A percentile compares a stretch with the other conserved stretches of the same genome.
Evolutionary conservation across 306 rosid species (phyloP).

Genomic region (Prunus kanzakura): DNA sequence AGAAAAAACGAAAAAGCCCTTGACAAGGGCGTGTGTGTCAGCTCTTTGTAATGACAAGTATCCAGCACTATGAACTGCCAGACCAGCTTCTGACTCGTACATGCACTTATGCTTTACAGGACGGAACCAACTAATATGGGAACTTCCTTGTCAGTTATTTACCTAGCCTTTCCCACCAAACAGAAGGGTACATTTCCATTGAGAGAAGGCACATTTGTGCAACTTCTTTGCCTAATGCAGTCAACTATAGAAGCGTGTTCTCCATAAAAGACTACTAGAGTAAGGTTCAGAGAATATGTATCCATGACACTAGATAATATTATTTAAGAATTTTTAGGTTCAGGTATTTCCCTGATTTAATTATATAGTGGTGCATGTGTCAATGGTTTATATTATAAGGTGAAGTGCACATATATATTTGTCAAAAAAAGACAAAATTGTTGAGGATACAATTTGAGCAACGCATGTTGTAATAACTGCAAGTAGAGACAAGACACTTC

Average conservation of each 20-base stretch:
- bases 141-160: neutral
- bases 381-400: neutral
- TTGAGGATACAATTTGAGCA: conserved; percentile 96
- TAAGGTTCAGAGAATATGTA: conserved; percentile 8
- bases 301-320: neutral
- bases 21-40: neutral
- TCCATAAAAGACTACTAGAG: neutral
- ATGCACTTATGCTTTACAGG: neutral
- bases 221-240: neutral
- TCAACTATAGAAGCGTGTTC: neutral
- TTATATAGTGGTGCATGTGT: neutral
- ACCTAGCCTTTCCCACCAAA: too few species aligned
- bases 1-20: neutral
- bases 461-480: conserved; percentile 89
- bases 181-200: neutral
- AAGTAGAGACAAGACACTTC: conserved; percentile 76
- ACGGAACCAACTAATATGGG: neutral
- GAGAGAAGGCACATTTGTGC: neutral
- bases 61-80: neutral
- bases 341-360: neutral
- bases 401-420: neutral
- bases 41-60: neutral
- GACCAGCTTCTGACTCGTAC: neutral
- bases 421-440: neutral
- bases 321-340: neutral